Conservation (phyloP, 1,284 basidiomycete genomes). For the Naganishia sp. region DNA sequence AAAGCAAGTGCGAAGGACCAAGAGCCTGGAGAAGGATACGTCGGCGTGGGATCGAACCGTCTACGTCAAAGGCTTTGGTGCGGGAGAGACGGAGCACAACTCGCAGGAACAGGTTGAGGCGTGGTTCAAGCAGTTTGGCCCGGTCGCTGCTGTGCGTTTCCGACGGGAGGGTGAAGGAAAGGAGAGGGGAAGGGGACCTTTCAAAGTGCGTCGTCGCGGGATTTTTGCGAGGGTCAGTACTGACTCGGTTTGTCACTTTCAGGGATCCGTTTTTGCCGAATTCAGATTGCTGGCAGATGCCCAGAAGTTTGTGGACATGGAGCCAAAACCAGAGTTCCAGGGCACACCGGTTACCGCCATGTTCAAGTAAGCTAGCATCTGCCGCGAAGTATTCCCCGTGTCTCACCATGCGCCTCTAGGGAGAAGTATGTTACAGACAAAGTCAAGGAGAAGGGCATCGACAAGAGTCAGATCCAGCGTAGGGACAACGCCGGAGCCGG, state of each 20-base stretch:
- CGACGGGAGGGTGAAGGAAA: conserved; percentile 65
- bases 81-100: conserved; percentile 61
- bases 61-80: conserved; percentile 91
- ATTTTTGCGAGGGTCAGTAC: too few species aligned
- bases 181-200: conserved; percentile 67
- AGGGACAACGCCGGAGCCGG: conserved; percentile 56
- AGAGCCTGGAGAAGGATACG: conserved; percentile 68
- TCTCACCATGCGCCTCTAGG: conserved; percentile 54
- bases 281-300: conserved; percentile 73
- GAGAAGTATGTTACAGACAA: conserved; percentile 95
- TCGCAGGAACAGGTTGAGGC: conserved; percentile 75
- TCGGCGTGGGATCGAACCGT: conserved; percentile 72
- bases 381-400: not conserved
- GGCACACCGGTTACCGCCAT: conserved; percentile 76
- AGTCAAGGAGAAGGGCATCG: conserved; percentile 87
- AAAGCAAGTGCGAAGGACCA: conserved; percentile 70
- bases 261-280: conserved; percentile 93
- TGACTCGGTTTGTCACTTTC: conserved; percentile 1
- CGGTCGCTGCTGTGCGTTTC: conserved; percentile 83
- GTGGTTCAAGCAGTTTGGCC: conserved; percentile 81
- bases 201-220: conserved; percentile 52
- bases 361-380: conserved; percentile 67
- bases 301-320: conserved; percentile 65
- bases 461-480: conserved; percentile 61
- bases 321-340: conserved; percentile 72